A percentile compares a stretch with the other conserved stretches of the same genome.
Evolutionary conservation across 441 rosid genomes (phyloP).

Genomic region (Jatropha podagrica): DNA sequence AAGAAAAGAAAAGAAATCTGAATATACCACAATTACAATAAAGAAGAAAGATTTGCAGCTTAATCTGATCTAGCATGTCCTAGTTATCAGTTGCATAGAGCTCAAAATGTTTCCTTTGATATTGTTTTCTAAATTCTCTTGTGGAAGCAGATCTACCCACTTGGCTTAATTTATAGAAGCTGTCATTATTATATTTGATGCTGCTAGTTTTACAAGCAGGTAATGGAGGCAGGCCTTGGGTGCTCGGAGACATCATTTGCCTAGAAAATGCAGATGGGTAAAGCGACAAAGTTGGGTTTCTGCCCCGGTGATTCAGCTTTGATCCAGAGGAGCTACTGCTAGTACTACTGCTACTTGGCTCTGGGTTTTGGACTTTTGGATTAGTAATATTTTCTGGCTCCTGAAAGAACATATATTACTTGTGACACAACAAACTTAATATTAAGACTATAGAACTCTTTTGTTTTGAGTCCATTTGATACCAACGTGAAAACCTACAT

Average conservation of each 20-base stretch:
- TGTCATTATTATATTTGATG: conserved; percentile 24
- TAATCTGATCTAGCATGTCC: conserved; percentile 2
- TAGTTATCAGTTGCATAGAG: conserved; percentile 32
- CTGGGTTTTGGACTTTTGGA: conserved; percentile 25
- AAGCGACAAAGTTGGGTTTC: conserved; percentile 18
- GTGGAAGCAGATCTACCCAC: conserved; percentile 47
- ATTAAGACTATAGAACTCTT: too few species aligned
- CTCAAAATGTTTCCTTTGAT: conserved; percentile 35
- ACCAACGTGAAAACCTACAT: background rate
- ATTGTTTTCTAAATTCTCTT: conserved; percentile 43
- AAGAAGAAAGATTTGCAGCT: conserved; percentile 12
- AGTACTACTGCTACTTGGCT: conserved; percentile 30
- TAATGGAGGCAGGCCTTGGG: conserved; percentile 38
- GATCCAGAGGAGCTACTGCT: conserved; percentile 37
- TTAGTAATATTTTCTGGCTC: conserved; percentile 24
- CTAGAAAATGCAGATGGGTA: conserved; percentile 17
- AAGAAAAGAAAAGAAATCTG: background rate
- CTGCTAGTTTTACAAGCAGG: conserved; percentile 30
- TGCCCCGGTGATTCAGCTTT: conserved; percentile 17
- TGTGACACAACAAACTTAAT: background rate
- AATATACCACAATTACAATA: background rate
- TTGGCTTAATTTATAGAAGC: conserved; percentile 36
- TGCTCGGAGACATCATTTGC: conserved; percentile 24
- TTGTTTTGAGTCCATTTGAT: too few species aligned
- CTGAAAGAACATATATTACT: conserved; percentile 20